A percentile compares a stretch with the other conserved stretches of the same genome.
Evolutionary conservation across 1,284 basidiomycete genomes (phyloP).

Genomic region (Athelia psychrophila): DNA sequence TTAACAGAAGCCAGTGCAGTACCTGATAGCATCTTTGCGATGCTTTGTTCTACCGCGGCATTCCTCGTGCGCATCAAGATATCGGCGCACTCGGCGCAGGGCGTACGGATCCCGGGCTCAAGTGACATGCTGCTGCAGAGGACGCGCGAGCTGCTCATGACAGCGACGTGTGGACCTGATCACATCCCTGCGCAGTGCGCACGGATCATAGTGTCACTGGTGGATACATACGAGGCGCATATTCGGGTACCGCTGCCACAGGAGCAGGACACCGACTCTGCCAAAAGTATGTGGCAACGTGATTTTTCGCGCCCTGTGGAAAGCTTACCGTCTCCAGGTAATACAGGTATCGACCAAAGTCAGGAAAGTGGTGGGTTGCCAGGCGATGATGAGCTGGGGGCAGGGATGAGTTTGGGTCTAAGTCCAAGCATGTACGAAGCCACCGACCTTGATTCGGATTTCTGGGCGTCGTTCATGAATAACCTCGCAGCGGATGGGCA

Average conservation of each 20-base stretch:
- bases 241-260: background rate
- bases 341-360: too few species aligned
- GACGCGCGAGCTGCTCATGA: constrained; percentile 27
- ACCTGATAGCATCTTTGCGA: constrained; percentile 39
- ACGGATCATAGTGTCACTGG: constrained; percentile 31
- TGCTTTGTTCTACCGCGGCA: constrained; percentile 39
- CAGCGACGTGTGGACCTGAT: constrained; percentile 33
- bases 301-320: too few species aligned
- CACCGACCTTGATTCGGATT: constrained; percentile 34
- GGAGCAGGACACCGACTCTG: too few species aligned
- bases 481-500: constrained; percentile 11
- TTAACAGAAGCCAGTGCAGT: constrained; percentile 32
- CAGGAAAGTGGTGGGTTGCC: too few species aligned
- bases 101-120: constrained; percentile 33
- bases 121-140: constrained; percentile 33
- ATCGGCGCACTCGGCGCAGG: constrained; percentile 29
- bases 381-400: too few species aligned
- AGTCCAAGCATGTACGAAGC: constrained; percentile 14
- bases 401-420: constrained; percentile 13
- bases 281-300: too few species aligned
- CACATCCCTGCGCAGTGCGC: constrained; percentile 40
- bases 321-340: too few species aligned
- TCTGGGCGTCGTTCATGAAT: constrained; percentile 36
- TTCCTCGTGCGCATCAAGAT: constrained; percentile 40
- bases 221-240: constrained; percentile 29